phyloP scores from a whole-genome alignment of 2,329 filamentous ascomycete species.

The Xenoacremonium recifei region DNA sequence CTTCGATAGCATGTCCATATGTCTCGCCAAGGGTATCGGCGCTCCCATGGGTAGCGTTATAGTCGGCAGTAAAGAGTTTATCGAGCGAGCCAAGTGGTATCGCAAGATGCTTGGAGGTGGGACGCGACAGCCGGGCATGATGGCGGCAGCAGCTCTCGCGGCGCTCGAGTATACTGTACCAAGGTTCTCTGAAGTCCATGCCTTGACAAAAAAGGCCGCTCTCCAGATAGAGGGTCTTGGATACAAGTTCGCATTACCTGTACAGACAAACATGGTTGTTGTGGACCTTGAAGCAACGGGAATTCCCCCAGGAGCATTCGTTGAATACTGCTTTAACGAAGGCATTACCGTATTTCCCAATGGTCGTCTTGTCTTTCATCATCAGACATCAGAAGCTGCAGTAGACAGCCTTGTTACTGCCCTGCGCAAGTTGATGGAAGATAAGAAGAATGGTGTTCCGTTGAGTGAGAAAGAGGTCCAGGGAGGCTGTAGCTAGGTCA shows the following conservation, averaged over 20 bases:
- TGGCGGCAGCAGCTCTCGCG: conserved; percentile 66
- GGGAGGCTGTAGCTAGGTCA: no score
- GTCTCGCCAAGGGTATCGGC: conserved; percentile 76
- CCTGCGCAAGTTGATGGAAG: no score
- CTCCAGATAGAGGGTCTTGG: conserved; percentile 12
- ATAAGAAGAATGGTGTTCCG: no score
- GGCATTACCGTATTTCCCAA: no score
- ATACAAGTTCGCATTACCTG: conserved; percentile 22
- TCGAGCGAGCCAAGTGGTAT: conserved; percentile 36
- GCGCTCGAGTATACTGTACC: conserved; percentile 45
- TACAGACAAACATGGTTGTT: conserved; percentile 28
- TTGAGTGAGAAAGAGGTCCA: no score
- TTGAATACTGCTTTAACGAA: no score
- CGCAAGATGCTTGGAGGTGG: conserved; percentile 72
- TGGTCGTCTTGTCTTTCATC: no score
- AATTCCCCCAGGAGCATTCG: no score
- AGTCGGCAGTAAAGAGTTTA: conserved; percentile 44
- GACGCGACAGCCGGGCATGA: conserved; percentile 66
- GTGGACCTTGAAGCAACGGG: no score
- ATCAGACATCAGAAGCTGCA: no score
- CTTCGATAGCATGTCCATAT: conserved; percentile 72
- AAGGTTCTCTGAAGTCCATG: conserved; percentile 18
- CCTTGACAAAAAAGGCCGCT: conserved; percentile 16
- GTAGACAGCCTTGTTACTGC: no score
- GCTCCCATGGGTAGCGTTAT: conserved; percentile 75